A percentile compares a stretch with the other conserved stretches of the same genome.
These are phyloP conservation scores for Solanum ahanhuiri DNA, from an alignment of 257 asterid genomes.

Conservation along the genomic window DNA sequence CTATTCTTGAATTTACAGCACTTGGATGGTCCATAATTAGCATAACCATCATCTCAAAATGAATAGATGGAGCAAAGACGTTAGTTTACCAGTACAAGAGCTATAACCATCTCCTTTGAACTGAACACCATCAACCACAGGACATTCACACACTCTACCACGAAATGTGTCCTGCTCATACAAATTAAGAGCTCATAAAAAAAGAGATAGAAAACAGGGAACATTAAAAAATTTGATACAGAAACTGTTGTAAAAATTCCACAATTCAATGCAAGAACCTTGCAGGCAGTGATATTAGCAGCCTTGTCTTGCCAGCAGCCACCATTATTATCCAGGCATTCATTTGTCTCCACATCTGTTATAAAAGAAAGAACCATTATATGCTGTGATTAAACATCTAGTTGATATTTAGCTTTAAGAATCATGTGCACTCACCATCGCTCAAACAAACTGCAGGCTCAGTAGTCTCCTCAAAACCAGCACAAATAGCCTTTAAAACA, in stretches of 20 bases:
- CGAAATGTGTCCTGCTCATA: conserved; percentile 63
- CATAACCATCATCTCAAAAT: neutral
- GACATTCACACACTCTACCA: conserved; percentile 81
- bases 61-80: neutral
- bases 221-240: neutral
- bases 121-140: conserved; percentile 63
- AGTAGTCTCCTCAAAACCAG: conserved; percentile 94
- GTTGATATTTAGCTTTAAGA: neutral
- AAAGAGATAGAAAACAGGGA: neutral
- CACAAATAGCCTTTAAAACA: conserved; percentile 58
- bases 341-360: conserved; percentile 71
- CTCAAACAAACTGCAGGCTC: conserved; percentile 96
- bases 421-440: conserved; percentile 36
- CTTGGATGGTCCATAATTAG: neutral
- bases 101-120: conserved; percentile 78
- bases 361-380: conserved; percentile 3
- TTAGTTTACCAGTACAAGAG: conserved; percentile 42
- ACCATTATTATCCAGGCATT: conserved; percentile 68
- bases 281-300: conserved; percentile 70
- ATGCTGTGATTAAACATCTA: neutral
- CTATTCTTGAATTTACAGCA: neutral
- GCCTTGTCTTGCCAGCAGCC: conserved; percentile 76
- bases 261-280: conserved; percentile 26
- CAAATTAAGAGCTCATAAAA: neutral
- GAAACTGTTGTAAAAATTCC: neutral